Conservation (phyloP, 768 basidiomycete species). For the Xerocomellus intermedius region DNA sequence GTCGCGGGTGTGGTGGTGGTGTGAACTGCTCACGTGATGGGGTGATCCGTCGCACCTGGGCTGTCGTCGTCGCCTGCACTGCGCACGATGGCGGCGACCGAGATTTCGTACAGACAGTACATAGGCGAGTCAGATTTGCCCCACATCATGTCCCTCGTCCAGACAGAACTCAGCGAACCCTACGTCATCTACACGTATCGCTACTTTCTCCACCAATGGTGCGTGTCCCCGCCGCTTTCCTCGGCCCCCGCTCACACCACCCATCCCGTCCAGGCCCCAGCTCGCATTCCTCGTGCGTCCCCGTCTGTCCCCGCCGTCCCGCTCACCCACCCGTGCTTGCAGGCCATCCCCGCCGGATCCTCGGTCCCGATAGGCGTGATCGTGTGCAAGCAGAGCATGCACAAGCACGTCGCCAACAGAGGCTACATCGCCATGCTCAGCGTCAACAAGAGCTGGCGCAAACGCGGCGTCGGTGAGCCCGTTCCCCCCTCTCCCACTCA, state of each 20-base stretch:
- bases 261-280: constrained; percentile 80
- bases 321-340: not conserved
- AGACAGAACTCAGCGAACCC: constrained; percentile 92
- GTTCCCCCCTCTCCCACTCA: not conserved
- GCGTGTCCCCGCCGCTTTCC: constrained; percentile 30
- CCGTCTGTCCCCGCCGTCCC: accelerated
- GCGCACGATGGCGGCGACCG: constrained; percentile 36
- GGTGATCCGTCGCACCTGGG: no score
- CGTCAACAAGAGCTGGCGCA: constrained; percentile 78
- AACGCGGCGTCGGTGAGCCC: constrained; percentile 86
- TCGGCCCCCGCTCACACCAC: not conserved
- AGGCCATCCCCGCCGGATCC: constrained; percentile 30
- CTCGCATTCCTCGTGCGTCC: constrained; percentile 69
- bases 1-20: no score
- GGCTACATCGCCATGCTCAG: constrained; percentile 99
- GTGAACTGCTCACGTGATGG: no score
- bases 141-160: constrained; percentile 82
- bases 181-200: constrained; percentile 96
- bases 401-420: constrained; percentile 69
- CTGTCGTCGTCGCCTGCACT: not conserved
- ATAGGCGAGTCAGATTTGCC: constrained; percentile 74
- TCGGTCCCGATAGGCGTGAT: constrained; percentile 82
- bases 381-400: constrained; percentile 95
- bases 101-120: constrained; percentile 63
- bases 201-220: constrained; percentile 97